A percentile compares a stretch with the other conserved stretches of the same genome.
phyloP scores from a whole-genome alignment of 148 eudicot species.

The Mesembryanthemum crystallinum region DNA sequence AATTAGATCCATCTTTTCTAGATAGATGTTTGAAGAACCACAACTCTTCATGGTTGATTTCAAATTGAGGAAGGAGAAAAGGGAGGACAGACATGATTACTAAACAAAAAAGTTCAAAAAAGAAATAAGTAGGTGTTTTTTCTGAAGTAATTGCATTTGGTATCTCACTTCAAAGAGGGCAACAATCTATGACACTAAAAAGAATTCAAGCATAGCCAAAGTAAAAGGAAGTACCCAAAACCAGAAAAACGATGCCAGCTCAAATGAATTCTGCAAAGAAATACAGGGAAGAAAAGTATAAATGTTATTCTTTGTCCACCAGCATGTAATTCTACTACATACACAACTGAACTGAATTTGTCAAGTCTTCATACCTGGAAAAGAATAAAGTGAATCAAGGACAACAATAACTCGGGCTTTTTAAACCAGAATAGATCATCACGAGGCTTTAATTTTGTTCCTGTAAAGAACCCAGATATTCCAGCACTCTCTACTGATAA shows the following conservation, averaged over 20 bases:
- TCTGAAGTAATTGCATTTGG: background rate
- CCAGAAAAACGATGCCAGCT: constrained; percentile 98
- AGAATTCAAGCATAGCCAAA: background rate
- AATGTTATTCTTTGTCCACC: constrained; percentile 5
- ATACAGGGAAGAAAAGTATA: constrained; percentile 15
- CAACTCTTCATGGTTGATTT: background rate
- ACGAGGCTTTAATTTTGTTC: constrained; percentile 72
- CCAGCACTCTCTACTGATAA: constrained; percentile 87
- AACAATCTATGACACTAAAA: background rate
- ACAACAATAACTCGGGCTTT: constrained; percentile 71
- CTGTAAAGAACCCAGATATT: constrained; percentile 54
- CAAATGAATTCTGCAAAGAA: constrained; percentile 86
- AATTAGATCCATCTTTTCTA: background rate
- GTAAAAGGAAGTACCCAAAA: constrained; percentile 72
- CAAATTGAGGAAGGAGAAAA: background rate
- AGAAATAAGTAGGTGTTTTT: background rate
- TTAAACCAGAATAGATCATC: constrained; percentile 98
- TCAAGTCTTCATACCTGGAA: constrained; percentile 68
- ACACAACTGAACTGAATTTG: constrained; percentile 1
- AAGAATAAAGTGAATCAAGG: constrained; percentile 91
- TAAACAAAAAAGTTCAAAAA: background rate
- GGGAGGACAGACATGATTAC: background rate
- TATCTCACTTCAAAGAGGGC: background rate
- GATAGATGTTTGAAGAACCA: background rate
- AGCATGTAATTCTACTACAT: background rate